Percentiles rank a stretch among this genome's conserved stretches.
Evolutionary conservation across 2,329 filamentous ascomycete genomes (phyloP).

Genomic region (Clonostachys rhizophaga): DNA sequence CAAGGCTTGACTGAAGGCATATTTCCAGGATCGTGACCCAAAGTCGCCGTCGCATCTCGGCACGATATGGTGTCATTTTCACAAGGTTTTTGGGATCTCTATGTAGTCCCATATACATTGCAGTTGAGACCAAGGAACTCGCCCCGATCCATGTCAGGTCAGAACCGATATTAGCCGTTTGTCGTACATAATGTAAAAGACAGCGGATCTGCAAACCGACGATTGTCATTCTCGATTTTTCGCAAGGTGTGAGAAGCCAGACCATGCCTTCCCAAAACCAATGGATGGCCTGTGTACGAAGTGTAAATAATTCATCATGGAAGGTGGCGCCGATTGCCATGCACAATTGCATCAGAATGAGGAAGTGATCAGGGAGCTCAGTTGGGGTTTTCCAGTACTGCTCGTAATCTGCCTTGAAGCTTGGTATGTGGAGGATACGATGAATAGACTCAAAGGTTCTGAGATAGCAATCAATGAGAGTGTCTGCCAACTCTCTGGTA

Average conservation of each 20-base stretch:
- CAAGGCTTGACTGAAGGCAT: conserved; percentile 35
- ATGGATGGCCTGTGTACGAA: conserved; percentile 41
- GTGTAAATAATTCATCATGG: conserved; percentile 43
- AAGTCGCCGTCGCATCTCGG: conserved; percentile 43
- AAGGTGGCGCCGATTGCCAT: conserved; percentile 49
- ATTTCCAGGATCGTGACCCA: conserved; percentile 52
- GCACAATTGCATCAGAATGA: conserved; percentile 53
- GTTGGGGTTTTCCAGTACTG: conserved; percentile 34
- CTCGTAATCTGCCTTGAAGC: conserved; percentile 42
- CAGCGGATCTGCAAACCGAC: conserved; percentile 42
- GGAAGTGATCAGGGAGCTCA: conserved; percentile 30
- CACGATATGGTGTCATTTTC: conserved; percentile 22
- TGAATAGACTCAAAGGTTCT: conserved; percentile 39
- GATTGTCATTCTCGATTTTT: conserved; percentile 45
- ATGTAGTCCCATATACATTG: conserved; percentile 46
- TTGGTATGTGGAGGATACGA: conserved; percentile 45
- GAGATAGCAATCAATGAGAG: conserved; percentile 43
- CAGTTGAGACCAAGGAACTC: conserved; percentile 36
- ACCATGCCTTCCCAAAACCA: conserved; percentile 56
- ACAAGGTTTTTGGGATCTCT: conserved; percentile 36
- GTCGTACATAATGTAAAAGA: conserved; percentile 35
- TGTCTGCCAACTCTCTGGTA: conserved; percentile 33
- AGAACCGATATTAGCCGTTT: conserved; percentile 27
- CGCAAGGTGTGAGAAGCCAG: conserved; percentile 47
- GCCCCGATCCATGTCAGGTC: conserved; percentile 42